These are phyloP conservation scores for Discostella stelligera DNA, from an alignment of 352 stramenopile genomes.

Conservation along the genomic window DNA sequence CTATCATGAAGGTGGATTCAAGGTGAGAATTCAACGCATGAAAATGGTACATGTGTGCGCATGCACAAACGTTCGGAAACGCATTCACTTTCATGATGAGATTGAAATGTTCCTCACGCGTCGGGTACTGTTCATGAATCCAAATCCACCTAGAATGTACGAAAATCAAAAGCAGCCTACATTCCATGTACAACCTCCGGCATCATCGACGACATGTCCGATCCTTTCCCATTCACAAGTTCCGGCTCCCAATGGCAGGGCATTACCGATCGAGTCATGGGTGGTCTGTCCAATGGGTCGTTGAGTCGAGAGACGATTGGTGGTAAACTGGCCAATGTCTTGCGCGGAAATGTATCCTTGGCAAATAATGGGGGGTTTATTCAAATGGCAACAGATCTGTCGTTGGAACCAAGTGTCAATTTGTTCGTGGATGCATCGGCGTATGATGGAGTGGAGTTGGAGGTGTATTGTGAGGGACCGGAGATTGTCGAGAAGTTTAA, in stretches of 20 bases:
- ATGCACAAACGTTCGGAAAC: too few relatives aligned
- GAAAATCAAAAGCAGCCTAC: constrained; percentile 61
- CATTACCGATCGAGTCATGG: constrained; percentile 70
- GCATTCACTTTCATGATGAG: too few relatives aligned
- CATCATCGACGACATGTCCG: constrained; percentile 71
- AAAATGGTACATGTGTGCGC: background rate
- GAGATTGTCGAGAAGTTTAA: constrained; percentile 59
- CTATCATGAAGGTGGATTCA: constrained; percentile 38
- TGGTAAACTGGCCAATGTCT: constrained; percentile 57
- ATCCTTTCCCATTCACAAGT: constrained; percentile 71
- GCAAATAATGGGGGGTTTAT: constrained; percentile 73
- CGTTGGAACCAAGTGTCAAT: constrained; percentile 43
- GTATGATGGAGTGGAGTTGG: constrained; percentile 70
- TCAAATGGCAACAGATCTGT: constrained; percentile 74
- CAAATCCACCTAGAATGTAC: constrained; percentile 20
- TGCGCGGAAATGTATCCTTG: constrained; percentile 55
- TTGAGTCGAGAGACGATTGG: constrained; percentile 55
- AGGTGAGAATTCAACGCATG: constrained; percentile 25
- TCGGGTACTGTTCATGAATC: background rate
- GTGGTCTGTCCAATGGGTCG: constrained; percentile 49
- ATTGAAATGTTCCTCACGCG: too few relatives aligned
- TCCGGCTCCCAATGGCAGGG: constrained; percentile 67
- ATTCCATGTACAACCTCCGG: constrained; percentile 48
- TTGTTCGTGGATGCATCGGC: constrained; percentile 58
- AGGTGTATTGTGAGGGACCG: constrained; percentile 58